Base-by-base conservation (phyloP, 495 filamentous ascomycete species). In the Trichoderma gamsii region DNA sequence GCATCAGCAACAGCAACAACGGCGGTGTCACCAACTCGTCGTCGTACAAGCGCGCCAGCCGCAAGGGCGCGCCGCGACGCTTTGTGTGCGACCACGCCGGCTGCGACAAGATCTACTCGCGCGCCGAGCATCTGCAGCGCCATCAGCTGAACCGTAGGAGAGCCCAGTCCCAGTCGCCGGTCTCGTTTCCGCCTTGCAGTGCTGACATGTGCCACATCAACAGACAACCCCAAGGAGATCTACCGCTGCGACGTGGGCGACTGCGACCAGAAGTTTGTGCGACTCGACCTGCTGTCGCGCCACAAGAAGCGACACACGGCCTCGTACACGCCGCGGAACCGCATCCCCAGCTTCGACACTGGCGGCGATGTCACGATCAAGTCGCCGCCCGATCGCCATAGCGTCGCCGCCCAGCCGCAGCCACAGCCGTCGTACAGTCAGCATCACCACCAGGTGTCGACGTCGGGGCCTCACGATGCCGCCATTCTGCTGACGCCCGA, bases 141-240 rank as follows among this genome's bases (percentile, higher is more conserved):
- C 81, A 82, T 70, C 76, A 80, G 70, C 72, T 82, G 43, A 81
- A 80, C 69, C 79, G 80, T 83, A 73, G 71, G 79, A 63, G 66
- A 65, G 18, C 32, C 56, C 38, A 64, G 15, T 44, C 59, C 51
- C 52, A 11, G 25, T 68, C 35, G 43, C 38, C 23, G n/a, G 67
- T 43, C 12, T 7, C 18, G 29, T 65, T 69, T 59, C 29, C 29
- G 61, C 29, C 32, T 67, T 61, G 1, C n/a, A 4, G 44, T 49
- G 44, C 15, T 49, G 44, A 49, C 13, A 38, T 38, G 35, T 38
- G 7, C 35, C 4, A 38, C 2, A 38, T 3, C 35, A 38, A 89
- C 92, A 80, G 94, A 95, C 91, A 88, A 79, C 82, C 94, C 95
- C 52, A 97, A 97, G 78, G 90, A 96, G 74, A 97, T 99, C 69